A percentile compares a stretch with the other conserved stretches of the same genome.
Evolutionary conservation across 768 basidiomycete species (phyloP).

Genomic region (Lactarius pseudohatsudake): DNA sequence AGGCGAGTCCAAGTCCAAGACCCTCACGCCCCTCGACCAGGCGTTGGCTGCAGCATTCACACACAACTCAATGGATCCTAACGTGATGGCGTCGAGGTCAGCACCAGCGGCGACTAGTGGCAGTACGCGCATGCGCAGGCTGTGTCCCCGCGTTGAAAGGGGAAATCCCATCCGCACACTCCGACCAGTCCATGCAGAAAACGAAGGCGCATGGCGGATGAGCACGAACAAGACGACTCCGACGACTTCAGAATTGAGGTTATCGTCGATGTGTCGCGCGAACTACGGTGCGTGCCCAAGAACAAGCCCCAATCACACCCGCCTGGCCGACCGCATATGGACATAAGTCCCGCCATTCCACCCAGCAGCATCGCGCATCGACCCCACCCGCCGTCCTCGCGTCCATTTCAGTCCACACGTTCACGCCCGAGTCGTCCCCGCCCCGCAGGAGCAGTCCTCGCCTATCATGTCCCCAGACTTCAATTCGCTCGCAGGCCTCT

Average conservation of each 20-base stretch:
- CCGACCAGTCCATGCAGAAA: constrained; percentile 8
- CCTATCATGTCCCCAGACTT: neutral
- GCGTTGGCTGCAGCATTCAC: constrained; percentile 18
- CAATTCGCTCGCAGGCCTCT: constrained; percentile 3
- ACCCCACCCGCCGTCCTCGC: neutral
- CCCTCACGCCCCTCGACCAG: neutral
- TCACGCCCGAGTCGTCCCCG: neutral
- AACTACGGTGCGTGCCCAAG: neutral
- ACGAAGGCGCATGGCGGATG: constrained; percentile 7
- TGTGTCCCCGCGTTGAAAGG: neutral
- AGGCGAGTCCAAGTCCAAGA: neutral
- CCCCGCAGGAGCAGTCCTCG: neutral
- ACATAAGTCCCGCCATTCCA: neutral
- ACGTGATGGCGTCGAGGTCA: neutral
- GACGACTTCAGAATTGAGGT: neutral
- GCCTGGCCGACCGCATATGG: no score
- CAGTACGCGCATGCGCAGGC: neutral
- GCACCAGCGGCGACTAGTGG: neutral
- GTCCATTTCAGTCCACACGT: neutral
- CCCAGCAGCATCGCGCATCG: neutral
- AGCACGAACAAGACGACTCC: neutral
- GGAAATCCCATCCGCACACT: neutral
- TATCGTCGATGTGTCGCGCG: neutral
- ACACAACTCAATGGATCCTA: constrained; percentile 15
- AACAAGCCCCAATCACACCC: neutral